phyloP scores from a whole-genome alignment of 2,329 filamentous ascomycete genomes.

The Claviceps sorghi region DNA sequence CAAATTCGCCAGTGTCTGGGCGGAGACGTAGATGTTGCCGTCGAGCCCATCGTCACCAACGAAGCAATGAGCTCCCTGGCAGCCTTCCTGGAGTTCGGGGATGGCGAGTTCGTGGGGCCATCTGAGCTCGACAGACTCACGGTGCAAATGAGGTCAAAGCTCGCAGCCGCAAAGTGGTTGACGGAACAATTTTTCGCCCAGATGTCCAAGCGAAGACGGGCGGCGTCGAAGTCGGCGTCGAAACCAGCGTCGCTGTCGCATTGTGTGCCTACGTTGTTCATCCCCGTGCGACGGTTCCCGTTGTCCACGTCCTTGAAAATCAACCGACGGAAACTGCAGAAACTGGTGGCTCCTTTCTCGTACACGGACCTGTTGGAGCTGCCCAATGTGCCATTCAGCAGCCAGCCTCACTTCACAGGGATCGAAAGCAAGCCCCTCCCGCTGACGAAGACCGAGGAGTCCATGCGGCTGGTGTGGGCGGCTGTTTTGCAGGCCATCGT shows the following conservation, averaged over 20 bases:
- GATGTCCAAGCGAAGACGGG: constrained; percentile 8
- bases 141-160: constrained; percentile 25
- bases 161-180: constrained; percentile 29
- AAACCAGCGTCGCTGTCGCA: constrained; percentile 19
- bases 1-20: constrained; percentile 32
- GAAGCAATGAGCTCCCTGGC: constrained; percentile 28
- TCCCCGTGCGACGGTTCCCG: constrained; percentile 33
- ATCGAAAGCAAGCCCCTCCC: constrained; percentile 30
- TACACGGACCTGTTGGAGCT: constrained; percentile 29
- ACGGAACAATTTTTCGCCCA: constrained; percentile 26
- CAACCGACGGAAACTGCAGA: constrained; percentile 32
- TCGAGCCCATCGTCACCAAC: constrained; percentile 32
- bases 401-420: constrained; percentile 21
- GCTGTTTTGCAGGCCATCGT: constrained; percentile 25
- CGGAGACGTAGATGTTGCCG: constrained; percentile 31
- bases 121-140: constrained; percentile 25
- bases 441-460: constrained; percentile 30
- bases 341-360: constrained; percentile 26
- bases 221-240: constrained; percentile 14
- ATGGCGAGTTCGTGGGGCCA: constrained; percentile 21
- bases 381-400: constrained; percentile 15
- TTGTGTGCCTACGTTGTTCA: constrained; percentile 32
- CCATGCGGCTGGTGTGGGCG: constrained; percentile 34
- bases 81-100: constrained; percentile 35
- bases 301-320: constrained; percentile 36